phyloP scores from a whole-genome alignment of 2,329 filamentous ascomycete genomes.

The Myriosclerotinia duriaeana region DNA sequence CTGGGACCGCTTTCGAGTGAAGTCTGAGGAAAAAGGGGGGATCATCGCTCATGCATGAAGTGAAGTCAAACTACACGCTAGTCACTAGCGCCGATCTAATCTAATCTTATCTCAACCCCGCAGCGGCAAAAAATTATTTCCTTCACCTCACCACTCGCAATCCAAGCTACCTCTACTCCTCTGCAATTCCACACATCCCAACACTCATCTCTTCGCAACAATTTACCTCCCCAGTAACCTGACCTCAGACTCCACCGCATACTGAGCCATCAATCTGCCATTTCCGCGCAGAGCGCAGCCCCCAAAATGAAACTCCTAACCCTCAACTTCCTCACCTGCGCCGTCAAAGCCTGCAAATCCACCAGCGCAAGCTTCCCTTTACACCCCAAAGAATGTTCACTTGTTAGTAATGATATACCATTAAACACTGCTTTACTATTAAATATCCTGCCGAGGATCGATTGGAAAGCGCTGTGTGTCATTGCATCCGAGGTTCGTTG shows the following conservation, averaged over 20 bases:
- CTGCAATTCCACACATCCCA: background rate
- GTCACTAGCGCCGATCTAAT: constrained; percentile 17
- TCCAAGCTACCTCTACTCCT: background rate
- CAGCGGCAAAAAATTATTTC: constrained; percentile 17
- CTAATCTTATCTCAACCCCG: constrained; percentile 18
- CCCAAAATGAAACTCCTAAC: constrained; percentile 84
- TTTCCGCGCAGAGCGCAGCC: background rate
- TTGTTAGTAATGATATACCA: constrained; percentile 80
- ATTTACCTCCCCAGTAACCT: too few species aligned
- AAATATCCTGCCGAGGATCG: constrained; percentile 82
- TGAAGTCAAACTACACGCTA: background rate
- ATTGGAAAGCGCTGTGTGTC: constrained; percentile 78
- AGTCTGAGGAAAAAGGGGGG: background rate
- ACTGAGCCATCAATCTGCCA: background rate
- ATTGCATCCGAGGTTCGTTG: constrained; percentile 71
- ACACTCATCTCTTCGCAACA: too few species aligned
- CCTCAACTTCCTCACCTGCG: constrained; percentile 94
- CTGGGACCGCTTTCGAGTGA: background rate
- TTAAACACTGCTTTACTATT: constrained; percentile 76
- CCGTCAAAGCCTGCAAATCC: constrained; percentile 90
- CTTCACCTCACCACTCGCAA: background rate
- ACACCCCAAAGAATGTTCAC: constrained; percentile 87
- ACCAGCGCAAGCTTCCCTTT: constrained; percentile 79
- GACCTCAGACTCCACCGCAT: background rate
- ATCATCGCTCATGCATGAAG: background rate